Evolutionary conservation across 305 asterid species (phyloP).

Genomic region (Solanum hybrid): DNA sequence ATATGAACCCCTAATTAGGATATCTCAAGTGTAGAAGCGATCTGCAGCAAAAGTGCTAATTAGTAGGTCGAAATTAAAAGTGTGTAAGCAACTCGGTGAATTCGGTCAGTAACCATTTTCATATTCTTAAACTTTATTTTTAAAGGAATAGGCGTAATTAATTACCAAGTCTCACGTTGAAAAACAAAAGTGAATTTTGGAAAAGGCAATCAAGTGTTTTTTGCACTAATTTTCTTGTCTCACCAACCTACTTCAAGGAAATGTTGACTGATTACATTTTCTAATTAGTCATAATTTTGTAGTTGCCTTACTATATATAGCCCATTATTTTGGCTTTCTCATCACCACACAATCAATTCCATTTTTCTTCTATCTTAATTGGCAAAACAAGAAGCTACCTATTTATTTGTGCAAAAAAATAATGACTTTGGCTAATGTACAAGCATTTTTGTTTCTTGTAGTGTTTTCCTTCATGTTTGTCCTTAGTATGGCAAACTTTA

Average conservation of each 20-base stretch:
- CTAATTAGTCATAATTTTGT: neutral
- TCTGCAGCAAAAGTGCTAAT: neutral
- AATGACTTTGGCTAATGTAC: conserved; percentile 17
- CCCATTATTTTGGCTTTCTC: neutral
- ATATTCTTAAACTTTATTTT: neutral
- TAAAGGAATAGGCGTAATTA: neutral
- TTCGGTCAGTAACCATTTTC: neutral
- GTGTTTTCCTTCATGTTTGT: conserved; percentile 9
- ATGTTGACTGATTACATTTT: neutral
- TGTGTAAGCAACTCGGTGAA: neutral
- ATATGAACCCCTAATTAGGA: neutral
- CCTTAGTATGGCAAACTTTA: conserved; percentile 8
- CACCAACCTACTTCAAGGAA: conserved; percentile 7
- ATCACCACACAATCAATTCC: neutral
- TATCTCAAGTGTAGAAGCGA: neutral
- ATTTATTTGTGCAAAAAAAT: neutral
- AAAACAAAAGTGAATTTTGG: neutral
- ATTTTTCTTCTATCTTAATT: neutral
- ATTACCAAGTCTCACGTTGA: neutral
- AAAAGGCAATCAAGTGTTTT: neutral
- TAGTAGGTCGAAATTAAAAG: neutral
- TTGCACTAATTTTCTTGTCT: neutral
- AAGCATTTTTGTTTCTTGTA: neutral
- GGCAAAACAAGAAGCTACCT: neutral
- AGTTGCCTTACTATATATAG: neutral